phyloP scores from a whole-genome alignment of 305 asterid genomes.

The Fraxinus sp. region DNA sequence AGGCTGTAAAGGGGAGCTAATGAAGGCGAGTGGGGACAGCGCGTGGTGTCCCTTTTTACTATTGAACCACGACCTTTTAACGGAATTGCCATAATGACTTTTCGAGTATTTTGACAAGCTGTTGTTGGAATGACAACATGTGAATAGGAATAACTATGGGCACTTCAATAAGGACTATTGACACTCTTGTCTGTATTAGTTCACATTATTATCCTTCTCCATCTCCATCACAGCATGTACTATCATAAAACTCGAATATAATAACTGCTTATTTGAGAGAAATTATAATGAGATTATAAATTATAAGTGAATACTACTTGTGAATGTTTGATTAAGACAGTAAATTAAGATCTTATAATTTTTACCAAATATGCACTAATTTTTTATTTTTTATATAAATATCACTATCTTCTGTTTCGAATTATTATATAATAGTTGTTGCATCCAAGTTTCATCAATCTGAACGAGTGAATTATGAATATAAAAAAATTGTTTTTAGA shows the following conservation, averaged over 20 bases:
- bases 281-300: background rate
- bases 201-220: conserved; percentile 10
- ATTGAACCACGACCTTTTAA: conserved; percentile 37
- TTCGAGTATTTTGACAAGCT: conserved; percentile 18
- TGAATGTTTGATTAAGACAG: background rate
- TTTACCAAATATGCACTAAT: background rate
- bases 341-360: background rate
- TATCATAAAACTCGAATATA: background rate
- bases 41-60: conserved; percentile 49
- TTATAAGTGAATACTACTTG: background rate
- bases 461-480: background rate
- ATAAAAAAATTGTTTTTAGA: background rate
- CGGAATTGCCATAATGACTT: conserved; percentile 39
- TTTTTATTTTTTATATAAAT: background rate
- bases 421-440: background rate
- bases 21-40: conserved; percentile 54
- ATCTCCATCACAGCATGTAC: background rate
- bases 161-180: conserved; percentile 16
- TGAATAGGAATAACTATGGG: background rate
- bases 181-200: background rate
- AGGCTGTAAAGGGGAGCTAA: conserved; percentile 32
- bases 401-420: background rate
- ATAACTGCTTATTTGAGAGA: background rate
- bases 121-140: conserved; percentile 12
- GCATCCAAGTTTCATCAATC: background rate